Percentiles rank a stretch among this genome's conserved stretches.
Evolutionary conservation across 169 alveolate genomes (phyloP).

Genomic region (Babesia ovis): DNA sequence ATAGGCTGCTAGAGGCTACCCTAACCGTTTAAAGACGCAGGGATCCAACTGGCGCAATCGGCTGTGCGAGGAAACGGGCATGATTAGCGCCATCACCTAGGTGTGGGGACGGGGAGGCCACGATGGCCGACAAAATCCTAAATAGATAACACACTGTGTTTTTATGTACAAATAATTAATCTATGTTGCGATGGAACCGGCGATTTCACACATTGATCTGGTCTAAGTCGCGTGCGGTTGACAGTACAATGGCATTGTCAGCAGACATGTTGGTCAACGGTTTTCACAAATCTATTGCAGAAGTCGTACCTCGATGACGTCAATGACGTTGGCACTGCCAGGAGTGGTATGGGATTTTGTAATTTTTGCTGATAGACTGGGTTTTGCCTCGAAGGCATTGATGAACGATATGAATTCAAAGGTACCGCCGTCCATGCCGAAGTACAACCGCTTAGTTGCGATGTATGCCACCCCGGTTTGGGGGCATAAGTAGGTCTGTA

Average conservation of each 20-base stretch:
- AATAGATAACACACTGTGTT: too few species aligned
- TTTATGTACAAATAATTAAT: too few species aligned
- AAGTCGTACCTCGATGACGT: constrained; percentile 20
- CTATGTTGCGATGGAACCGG: too few species aligned
- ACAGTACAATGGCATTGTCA: too few species aligned
- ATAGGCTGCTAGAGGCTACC: not conserved
- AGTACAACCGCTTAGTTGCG: constrained; percentile 64
- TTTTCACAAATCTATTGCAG: too few species aligned
- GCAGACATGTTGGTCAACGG: too few species aligned
- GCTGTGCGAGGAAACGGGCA: not conserved
- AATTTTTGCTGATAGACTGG: constrained; percentile 24
- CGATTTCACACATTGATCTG: too few species aligned
- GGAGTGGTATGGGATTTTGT: constrained; percentile 17
- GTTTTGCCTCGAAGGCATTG: not conserved
- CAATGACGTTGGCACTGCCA: constrained; percentile 52
- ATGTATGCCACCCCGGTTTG: constrained; percentile 53
- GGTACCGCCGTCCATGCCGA: constrained; percentile 67
- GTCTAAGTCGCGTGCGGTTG: too few species aligned
- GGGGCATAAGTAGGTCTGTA: constrained; percentile 18
- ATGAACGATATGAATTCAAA: constrained; percentile 38
- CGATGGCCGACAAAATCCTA: not conserved
- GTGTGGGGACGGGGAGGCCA: constrained; percentile 8
- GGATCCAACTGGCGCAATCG: not conserved
- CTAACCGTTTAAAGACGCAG: not conserved
- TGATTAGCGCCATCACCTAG: not conserved